Evolutionary conservation across 495 filamentous ascomycete genomes (phyloP).

Genomic region (Barbatosphaeria neglecta): DNA sequence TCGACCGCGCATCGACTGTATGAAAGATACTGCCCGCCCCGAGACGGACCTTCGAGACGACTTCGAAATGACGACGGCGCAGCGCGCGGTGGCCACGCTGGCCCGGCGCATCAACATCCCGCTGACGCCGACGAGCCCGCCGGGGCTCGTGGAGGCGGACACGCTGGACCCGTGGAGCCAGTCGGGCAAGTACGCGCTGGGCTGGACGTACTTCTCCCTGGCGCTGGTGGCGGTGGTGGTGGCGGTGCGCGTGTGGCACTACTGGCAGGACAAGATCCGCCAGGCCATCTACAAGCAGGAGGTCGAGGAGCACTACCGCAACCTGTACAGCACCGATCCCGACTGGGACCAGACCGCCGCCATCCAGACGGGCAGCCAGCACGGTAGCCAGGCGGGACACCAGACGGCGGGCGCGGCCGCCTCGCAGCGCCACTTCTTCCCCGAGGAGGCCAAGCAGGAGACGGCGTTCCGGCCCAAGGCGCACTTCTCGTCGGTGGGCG

Average conservation of each 20-base stretch:
- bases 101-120: slow-evolving; percentile 66
- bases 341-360: slow-evolving; percentile 57
- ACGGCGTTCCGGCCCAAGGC: slow-evolving; percentile 49
- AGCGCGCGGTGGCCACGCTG: slow-evolving; percentile 29
- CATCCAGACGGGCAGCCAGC: slow-evolving; percentile 37
- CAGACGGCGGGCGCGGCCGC: no score
- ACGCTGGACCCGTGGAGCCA: slow-evolving; percentile 67
- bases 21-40: background rate
- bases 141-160: slow-evolving; percentile 58
- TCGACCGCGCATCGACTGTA: no score
- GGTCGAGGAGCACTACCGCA: slow-evolving; percentile 42
- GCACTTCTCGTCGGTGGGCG: slow-evolving; percentile 54
- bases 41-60: slow-evolving; percentile 14
- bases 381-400: no score
- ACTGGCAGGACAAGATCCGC: slow-evolving; percentile 78
- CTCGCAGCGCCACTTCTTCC: slow-evolving; percentile 59
- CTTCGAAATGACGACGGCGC: slow-evolving; percentile 13
- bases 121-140: slow-evolving; percentile 54
- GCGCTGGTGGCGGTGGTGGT: slow-evolving; percentile 53
- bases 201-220: slow-evolving; percentile 77
- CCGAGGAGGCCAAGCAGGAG: slow-evolving; percentile 38
- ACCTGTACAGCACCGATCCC: slow-evolving; percentile 41
- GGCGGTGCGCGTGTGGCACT: slow-evolving; percentile 63
- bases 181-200: slow-evolving; percentile 78
- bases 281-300: slow-evolving; percentile 73